These are phyloP conservation scores for Fusarium concolor DNA, from an alignment of 2,329 filamentous ascomycete genomes.

Conservation along the genomic window DNA sequence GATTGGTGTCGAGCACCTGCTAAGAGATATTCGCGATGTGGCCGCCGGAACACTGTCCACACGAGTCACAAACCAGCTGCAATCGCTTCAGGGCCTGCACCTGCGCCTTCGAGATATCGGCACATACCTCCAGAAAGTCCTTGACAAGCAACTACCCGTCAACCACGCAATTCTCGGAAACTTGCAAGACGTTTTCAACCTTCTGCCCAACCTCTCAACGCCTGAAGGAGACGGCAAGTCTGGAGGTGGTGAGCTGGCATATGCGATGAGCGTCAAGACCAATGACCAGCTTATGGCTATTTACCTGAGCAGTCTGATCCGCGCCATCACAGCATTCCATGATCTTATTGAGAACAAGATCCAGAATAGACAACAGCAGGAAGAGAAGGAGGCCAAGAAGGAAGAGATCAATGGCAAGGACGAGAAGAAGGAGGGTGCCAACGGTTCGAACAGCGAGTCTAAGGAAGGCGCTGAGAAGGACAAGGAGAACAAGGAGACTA, in stretches of 20 bases:
- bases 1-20: constrained; percentile 96
- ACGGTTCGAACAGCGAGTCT: constrained; percentile 55
- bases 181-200: constrained; percentile 99
- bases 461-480: constrained; percentile 67
- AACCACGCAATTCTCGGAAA: constrained; percentile 98
- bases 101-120: constrained; percentile 95
- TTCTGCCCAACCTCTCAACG: constrained; percentile 93
- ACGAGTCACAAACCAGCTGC: constrained; percentile 95
- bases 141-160: constrained; percentile 90
- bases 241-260: constrained; percentile 85
- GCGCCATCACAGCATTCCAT: constrained; percentile 98
- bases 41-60: constrained; percentile 97
- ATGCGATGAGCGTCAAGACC: constrained; percentile 98
- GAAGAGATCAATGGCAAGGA: constrained; percentile 72
- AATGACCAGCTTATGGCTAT: constrained; percentile 99
- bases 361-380: constrained; percentile 96
- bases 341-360: constrained; percentile 99
- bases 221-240: constrained; percentile 74
- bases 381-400: constrained; percentile 92
- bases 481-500: constrained; percentile 67
- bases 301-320: constrained; percentile 92
- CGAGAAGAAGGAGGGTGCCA: constrained; percentile 66
- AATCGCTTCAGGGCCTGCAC: constrained; percentile 96
- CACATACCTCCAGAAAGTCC: constrained; percentile 93
- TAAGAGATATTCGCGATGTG: constrained; percentile 97